Percentiles rank a stretch among this genome's conserved stretches.
Conservation (phyloP, 805 yeast species). For the Pichia ethanolica region DNA sequence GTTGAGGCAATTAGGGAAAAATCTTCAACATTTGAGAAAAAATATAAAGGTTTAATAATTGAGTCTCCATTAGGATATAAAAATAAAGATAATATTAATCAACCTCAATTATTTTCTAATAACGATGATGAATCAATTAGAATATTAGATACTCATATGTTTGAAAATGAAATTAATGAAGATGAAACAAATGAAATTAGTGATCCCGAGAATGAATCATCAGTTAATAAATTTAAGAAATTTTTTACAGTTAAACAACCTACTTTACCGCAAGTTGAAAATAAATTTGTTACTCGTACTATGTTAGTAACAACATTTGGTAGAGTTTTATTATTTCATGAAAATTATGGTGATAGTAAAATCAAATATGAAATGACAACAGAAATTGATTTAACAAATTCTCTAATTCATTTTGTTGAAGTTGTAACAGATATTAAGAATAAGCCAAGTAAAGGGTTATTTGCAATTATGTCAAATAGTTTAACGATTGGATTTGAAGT, state of each 20-base stretch:
- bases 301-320: slow-evolving; percentile 57
- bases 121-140: slow-evolving; percentile 24
- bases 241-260: slow-evolving; percentile 19
- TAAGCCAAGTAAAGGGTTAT: slow-evolving; percentile 36
- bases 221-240: slow-evolving; percentile 22
- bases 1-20: slow-evolving; percentile 37
- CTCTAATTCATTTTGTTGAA: slow-evolving; percentile 53
- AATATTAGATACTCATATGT: slow-evolving; percentile 15
- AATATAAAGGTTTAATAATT: slow-evolving; percentile 46
- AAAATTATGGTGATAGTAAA: slow-evolving; percentile 28
- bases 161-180: slow-evolving; percentile 6
- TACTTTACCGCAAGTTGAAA: slow-evolving; percentile 11
- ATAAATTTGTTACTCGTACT: slow-evolving; percentile 37
- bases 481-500: slow-evolving; percentile 52
- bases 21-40: slow-evolving; percentile 48
- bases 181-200: slow-evolving; percentile 14
- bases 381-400: slow-evolving; percentile 48
- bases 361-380: slow-evolving; percentile 40
- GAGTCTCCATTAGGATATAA: slow-evolving; percentile 53
- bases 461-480: slow-evolving; percentile 51
- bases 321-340: slow-evolving; percentile 48
- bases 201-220: slow-evolving; percentile 9
- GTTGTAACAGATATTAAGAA: slow-evolving; percentile 32
- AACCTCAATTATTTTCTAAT: slow-evolving; percentile 9
- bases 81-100: slow-evolving; percentile 26